Base-by-base conservation (phyloP, 257 asterid genomes). In the Cinchona pubescens region DNA sequence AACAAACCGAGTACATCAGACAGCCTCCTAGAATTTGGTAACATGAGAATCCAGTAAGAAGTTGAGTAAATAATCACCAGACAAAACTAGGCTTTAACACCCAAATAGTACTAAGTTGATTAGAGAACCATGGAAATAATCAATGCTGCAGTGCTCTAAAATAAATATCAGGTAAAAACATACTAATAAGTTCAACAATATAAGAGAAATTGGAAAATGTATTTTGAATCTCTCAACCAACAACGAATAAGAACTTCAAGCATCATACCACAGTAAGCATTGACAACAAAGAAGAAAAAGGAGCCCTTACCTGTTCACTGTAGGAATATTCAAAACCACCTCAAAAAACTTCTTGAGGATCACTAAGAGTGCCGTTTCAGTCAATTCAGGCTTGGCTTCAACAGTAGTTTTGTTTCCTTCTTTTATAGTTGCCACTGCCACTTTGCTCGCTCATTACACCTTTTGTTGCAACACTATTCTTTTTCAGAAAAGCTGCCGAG, bases 401-500 rank as follows among this genome's bases (percentile, higher is more conserved):
- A 74, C 69, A 71, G 82, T 74, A 78, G 90, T 84, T 69, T 82
- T 87, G 43, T 86, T 79, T 79, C 87, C 90, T 45, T 69, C 78
- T 30, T 77, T 80, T 43, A 72, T 75, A 53, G 69, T 87, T 37
- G 80, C 64, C n/a, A n/a, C n/a, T n/a, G n/a, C n/a, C n/a, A 29
- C 32, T 81, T 43, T 80, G 81, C 66, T 82, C 83, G 34, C 71
- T 71, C 59, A 42, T 42, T 45, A 80, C 79, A 65, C 90, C 87
- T 82, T 88, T 94, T 56, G 97, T 85, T 23, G 97, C 95, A 74
- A 87, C 79, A 78, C 98, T 94, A 32, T 82, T 84, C 82, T 94
- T 94, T 86, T 94, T 94, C 79, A 94, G 76, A 72, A 94, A 89
- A 34, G 97, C 98, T 48, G 97, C 97, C 67, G 97, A 90, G 80